These are phyloP conservation scores for Lepidopterella palustris DNA, from an alignment of 495 filamentous ascomycete species.

Conservation along the genomic window DNA sequence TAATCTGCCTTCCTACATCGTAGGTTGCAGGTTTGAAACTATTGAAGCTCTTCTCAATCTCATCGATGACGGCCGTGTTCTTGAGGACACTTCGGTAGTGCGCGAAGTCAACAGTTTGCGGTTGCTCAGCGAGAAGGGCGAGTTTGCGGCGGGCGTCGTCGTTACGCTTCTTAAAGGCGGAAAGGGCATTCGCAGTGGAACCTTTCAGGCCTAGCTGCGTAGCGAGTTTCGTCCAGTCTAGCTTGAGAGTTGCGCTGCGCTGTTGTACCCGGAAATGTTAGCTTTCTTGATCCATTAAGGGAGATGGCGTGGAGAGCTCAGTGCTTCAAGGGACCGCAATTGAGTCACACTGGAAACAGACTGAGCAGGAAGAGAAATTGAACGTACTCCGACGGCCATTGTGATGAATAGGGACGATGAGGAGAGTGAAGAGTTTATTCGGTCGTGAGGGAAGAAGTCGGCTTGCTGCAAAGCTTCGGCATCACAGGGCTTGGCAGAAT, in stretches of 20 bases:
- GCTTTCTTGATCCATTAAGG: slow-evolving; percentile 6
- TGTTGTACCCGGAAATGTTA: slow-evolving; percentile 41
- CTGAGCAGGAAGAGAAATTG: slow-evolving; percentile 25
- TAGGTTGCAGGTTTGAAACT: slow-evolving; percentile 85
- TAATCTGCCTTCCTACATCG: slow-evolving; percentile 84
- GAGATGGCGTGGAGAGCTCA: slow-evolving; percentile 2
- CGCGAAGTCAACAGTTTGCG: slow-evolving; percentile 82
- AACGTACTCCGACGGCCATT: slow-evolving; percentile 88
- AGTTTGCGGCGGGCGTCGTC: slow-evolving; percentile 96
- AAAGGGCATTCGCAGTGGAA: slow-evolving; percentile 80
- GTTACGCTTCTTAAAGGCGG: slow-evolving; percentile 99
- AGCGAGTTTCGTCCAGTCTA: slow-evolving; percentile 94
- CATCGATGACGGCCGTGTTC: slow-evolving; percentile 88
- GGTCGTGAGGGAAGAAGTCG: slow-evolving; percentile 19
- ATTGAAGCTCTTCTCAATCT: slow-evolving; percentile 91
- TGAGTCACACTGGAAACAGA: not conserved
- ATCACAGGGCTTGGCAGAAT: slow-evolving; percentile 9
- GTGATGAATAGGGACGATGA: slow-evolving; percentile 44
- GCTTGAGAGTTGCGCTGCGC: slow-evolving; percentile 97
- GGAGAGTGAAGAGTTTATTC: slow-evolving; percentile 21
- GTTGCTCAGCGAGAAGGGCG: slow-evolving; percentile 64
- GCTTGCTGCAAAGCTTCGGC: slow-evolving; percentile 4
- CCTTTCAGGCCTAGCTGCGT: slow-evolving; percentile 92
- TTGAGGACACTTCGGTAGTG: slow-evolving; percentile 87
- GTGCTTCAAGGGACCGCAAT: slow-evolving; percentile 9